phyloP scores from a whole-genome alignment of 2,329 filamentous ascomycete genomes.

The Cytospora piceae region DNA sequence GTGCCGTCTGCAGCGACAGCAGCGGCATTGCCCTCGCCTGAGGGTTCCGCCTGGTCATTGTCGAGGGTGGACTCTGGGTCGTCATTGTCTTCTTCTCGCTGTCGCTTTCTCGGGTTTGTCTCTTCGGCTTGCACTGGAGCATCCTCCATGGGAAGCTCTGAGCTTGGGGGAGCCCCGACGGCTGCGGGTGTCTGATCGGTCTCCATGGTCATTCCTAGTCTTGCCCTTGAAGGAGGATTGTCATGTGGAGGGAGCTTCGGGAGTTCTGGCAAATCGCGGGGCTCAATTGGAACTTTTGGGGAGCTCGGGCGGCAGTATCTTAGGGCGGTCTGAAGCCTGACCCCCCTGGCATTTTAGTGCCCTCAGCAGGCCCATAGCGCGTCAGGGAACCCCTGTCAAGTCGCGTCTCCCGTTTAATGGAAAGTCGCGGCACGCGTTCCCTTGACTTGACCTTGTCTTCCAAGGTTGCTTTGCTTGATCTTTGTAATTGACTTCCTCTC shows the following conservation, averaged over 20 bases:
- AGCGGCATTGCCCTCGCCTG: not conserved
- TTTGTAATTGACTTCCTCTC: constrained; percentile 3
- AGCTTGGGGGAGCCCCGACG: not conserved
- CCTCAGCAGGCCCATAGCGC: not conserved
- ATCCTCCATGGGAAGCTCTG: not conserved
- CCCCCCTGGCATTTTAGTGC: not conserved
- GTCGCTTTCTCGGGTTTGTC: constrained; percentile 21
- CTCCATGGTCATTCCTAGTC: constrained; percentile 9
- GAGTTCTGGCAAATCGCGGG: not conserved
- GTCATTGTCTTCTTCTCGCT: constrained; percentile 14
- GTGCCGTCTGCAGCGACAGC: not conserved
- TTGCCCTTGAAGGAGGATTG: not conserved
- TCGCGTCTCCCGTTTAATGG: constrained; percentile 13
- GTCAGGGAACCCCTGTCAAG: not conserved
- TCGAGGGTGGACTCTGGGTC: not conserved
- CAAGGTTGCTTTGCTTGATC: not conserved
- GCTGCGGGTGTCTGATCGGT: not conserved
- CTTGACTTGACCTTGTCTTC: not conserved
- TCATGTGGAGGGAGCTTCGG: not conserved
- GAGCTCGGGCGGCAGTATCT: constrained; percentile 11
- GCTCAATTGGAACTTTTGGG: constrained; percentile 25
- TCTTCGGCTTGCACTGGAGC: not conserved
- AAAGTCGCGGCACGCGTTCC: constrained; percentile 24
- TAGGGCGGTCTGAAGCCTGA: constrained; percentile 10
- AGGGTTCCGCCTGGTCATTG: not conserved